These are phyloP conservation scores for Dendrothele bispora DNA, from an alignment of 768 basidiomycete genomes.

Conservation along the genomic window DNA sequence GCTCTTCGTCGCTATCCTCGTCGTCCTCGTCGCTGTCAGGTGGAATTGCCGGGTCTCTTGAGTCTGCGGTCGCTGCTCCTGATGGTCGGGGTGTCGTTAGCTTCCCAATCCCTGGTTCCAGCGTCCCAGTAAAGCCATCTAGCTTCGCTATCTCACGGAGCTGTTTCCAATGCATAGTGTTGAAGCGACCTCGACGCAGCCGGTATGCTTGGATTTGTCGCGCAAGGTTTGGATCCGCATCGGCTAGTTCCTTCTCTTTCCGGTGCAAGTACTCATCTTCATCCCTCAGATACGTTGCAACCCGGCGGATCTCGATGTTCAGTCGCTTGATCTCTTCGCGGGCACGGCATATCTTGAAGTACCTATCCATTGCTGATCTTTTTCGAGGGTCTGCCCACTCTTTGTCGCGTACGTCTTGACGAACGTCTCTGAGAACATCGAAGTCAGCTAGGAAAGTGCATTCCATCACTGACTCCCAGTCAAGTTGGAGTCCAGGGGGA, in stretches of 20 bases:
- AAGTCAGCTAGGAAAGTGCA: conserved; percentile 22
- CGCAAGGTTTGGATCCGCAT: conserved; percentile 2
- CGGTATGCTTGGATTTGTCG: conserved; percentile 1
- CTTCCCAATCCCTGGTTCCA: background rate
- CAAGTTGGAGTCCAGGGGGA: conserved; percentile 2
- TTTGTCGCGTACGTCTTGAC: background rate
- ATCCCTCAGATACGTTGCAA: conserved; percentile 12
- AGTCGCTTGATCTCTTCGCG: conserved; percentile 21
- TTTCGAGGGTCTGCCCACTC: conserved; percentile 13
- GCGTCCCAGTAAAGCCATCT: background rate
- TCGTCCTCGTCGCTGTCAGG: too few relatives aligned
- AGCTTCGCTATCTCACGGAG: conserved; percentile 1
- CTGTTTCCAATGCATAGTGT: background rate
- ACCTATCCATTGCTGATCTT: conserved; percentile 12
- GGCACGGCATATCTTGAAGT: conserved; percentile 17
- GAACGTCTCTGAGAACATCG: conserved; percentile 14
- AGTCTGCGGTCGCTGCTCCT: too few relatives aligned
- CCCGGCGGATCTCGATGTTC: conserved; percentile 20
- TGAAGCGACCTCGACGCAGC: background rate
- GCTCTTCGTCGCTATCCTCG: too few relatives aligned
- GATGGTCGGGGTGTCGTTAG: background rate
- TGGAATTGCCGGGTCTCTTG: too few relatives aligned
- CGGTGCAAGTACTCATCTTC: background rate
- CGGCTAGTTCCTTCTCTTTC: conserved; percentile 4
- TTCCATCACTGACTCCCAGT: conserved; percentile 23